Percentiles rank a stretch among this genome's conserved stretches.
Conservation (phyloP, 2,329 filamentous ascomycete species). For the Fusarium avenaceum region DNA sequence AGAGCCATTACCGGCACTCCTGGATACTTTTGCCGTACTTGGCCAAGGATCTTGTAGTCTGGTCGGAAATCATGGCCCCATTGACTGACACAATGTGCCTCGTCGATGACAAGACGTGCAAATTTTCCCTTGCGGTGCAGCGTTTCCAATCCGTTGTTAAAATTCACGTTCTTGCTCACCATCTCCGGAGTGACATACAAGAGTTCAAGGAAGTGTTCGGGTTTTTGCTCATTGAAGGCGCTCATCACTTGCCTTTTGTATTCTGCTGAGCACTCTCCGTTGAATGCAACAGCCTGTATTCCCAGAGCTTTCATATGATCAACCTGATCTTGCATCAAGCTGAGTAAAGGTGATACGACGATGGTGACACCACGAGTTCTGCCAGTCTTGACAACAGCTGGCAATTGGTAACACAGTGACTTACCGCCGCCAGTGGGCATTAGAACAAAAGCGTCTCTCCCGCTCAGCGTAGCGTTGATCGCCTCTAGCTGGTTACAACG, state of each 20-base stretch:
- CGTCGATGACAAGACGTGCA: slow-evolving; percentile 94
- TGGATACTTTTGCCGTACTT: slow-evolving; percentile 78
- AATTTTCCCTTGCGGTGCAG: slow-evolving; percentile 80
- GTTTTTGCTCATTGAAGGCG: slow-evolving; percentile 71
- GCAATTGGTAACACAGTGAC: slow-evolving; percentile 95
- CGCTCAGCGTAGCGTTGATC: slow-evolving; percentile 90
- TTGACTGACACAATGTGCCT: slow-evolving; percentile 99
- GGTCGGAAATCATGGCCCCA: slow-evolving; percentile 99
- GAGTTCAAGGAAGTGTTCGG: slow-evolving; percentile 84
- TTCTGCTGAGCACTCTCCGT: slow-evolving; percentile 76
- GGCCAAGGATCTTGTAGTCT: slow-evolving; percentile 90
- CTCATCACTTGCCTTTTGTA: slow-evolving; percentile 76
- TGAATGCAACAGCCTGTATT: slow-evolving; percentile 86
- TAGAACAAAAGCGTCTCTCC: slow-evolving; percentile 91
- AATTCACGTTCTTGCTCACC: slow-evolving; percentile 82
- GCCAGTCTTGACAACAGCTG: slow-evolving; percentile 84
- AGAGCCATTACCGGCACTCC: slow-evolving; percentile 92
- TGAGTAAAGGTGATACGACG: slow-evolving; percentile 93
- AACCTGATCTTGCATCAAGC: slow-evolving; percentile 98
- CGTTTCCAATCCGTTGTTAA: slow-evolving; percentile 74
- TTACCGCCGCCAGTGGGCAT: slow-evolving; percentile 99
- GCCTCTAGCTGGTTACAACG: slow-evolving; percentile 93
- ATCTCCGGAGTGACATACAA: slow-evolving; percentile 98
- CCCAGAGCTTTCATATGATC: slow-evolving; percentile 80
- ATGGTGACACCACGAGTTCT: slow-evolving; percentile 89